Percentiles rank a stretch among this genome's conserved stretches.
phyloP scores from a whole-genome alignment of 371 early-diverging fungal species.

The Dichotomocladium elegans region DNA sequence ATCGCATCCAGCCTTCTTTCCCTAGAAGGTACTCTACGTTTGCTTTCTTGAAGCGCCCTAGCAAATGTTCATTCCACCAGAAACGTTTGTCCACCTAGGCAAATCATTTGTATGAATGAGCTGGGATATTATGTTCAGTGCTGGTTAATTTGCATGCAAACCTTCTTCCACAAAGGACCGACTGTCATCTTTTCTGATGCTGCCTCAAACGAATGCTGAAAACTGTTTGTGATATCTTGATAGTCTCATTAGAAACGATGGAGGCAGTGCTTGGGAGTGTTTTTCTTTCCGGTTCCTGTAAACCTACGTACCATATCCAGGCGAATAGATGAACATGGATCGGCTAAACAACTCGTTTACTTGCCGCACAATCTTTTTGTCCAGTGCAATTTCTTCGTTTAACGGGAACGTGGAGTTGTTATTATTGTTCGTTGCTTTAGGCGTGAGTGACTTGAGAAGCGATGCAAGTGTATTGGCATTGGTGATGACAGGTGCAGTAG shows the following conservation, averaged over 20 bases:
- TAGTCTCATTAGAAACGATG: too few relatives aligned
- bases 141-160: constrained; percentile 5
- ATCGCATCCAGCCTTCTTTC: too few relatives aligned
- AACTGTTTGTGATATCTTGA: constrained; percentile 41
- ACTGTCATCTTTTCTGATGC: constrained; percentile 8
- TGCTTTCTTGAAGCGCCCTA: constrained; percentile 13
- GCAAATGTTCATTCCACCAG: constrained; percentile 70
- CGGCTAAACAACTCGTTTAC: constrained; percentile 57
- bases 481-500: too few relatives aligned
- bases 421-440: too few relatives aligned
- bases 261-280: too few relatives aligned
- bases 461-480: too few relatives aligned
- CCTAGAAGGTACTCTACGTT: background rate
- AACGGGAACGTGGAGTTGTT: constrained; percentile 18
- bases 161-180: constrained; percentile 31
- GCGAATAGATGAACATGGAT: constrained; percentile 64
- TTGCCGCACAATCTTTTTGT: constrained; percentile 59
- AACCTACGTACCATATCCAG: constrained; percentile 53
- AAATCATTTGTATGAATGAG: background rate
- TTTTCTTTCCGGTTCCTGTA: too few relatives aligned
- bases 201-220: constrained; percentile 26
- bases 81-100: constrained; percentile 43
- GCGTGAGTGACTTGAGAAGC: too few relatives aligned
- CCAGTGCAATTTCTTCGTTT: constrained; percentile 41
- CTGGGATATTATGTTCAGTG: too few relatives aligned